Percentiles rank a stretch among this genome's conserved stretches.
These are phyloP conservation scores for Poa annua DNA, from an alignment of 176 grass and related monocot species.

Conservation along the genomic window DNA sequence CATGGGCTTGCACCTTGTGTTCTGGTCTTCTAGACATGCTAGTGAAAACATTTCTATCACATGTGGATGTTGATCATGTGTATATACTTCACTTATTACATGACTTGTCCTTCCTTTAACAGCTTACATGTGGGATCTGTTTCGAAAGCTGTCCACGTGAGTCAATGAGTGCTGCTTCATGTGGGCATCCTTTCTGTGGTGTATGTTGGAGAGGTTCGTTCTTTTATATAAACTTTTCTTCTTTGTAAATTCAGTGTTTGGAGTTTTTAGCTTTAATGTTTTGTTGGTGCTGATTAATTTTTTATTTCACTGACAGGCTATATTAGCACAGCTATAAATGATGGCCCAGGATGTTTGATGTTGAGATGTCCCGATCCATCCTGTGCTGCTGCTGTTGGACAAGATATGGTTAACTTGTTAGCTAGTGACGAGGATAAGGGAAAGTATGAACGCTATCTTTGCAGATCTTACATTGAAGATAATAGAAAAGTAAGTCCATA, in stretches of 20 bases:
- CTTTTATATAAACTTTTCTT: not conserved
- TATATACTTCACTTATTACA: constrained; percentile 37
- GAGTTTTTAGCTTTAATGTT: not conserved
- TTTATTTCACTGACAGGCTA: constrained; percentile 66
- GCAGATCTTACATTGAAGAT: constrained; percentile 99
- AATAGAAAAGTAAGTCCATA: constrained; percentile 82
- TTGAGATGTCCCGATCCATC: constrained; percentile 96
- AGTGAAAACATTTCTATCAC: constrained; percentile 7
- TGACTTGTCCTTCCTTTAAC: constrained; percentile 42
- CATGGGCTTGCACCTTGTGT: constrained; percentile 5
- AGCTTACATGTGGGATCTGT: constrained; percentile 98
- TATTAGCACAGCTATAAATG: constrained; percentile 94
- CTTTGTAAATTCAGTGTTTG: not conserved
- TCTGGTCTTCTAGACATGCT: constrained; percentile 28
- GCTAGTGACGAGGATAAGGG: constrained; percentile 72
- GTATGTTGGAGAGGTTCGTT: constrained; percentile 94
- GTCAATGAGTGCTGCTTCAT: constrained; percentile 73
- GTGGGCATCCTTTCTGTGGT: constrained; percentile 93
- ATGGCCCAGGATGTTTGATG: constrained; percentile 97
- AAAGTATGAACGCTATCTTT: constrained; percentile 88
- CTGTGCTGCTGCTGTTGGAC: constrained; percentile 83
- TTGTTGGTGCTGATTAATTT: constrained; percentile 14
- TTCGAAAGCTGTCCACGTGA: constrained; percentile 80
- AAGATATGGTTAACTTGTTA: constrained; percentile 82
- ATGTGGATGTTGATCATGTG: constrained; percentile 12